Evolutionary conservation across 2,329 filamentous ascomycete genomes (phyloP).

Genomic region (Epicoccum sorghinum): DNA sequence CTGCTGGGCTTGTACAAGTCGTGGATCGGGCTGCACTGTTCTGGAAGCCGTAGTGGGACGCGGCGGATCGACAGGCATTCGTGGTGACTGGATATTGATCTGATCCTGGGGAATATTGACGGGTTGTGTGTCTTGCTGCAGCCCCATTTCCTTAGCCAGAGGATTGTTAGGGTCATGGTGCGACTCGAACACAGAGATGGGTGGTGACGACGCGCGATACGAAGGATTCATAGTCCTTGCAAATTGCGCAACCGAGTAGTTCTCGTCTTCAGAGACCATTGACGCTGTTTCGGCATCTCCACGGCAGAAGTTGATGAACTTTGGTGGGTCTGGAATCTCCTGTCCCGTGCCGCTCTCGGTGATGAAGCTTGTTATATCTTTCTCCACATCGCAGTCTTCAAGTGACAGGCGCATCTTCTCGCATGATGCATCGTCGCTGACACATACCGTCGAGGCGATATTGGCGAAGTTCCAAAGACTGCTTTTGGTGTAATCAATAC

Average conservation of each 20-base stretch:
- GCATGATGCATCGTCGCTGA: constrained; percentile 90
- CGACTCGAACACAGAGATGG: constrained; percentile 90
- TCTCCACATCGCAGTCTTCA: constrained; percentile 95
- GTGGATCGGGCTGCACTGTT: constrained; percentile 42
- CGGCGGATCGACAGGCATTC: not conserved
- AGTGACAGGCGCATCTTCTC: constrained; percentile 94
- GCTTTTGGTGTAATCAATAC: constrained; percentile 95
- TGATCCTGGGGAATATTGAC: constrained; percentile 29
- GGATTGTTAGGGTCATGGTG: constrained; percentile 85
- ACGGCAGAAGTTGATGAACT: constrained; percentile 98
- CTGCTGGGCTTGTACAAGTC: constrained; percentile 45
- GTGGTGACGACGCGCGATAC: constrained; percentile 93
- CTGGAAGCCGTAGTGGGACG: constrained; percentile 20
- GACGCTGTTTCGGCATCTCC: constrained; percentile 85
- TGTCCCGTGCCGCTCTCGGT: constrained; percentile 88
- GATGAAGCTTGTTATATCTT: constrained; percentile 90
- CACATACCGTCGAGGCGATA: constrained; percentile 94
- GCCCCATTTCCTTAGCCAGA: constrained; percentile 72
- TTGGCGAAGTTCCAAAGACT: constrained; percentile 98
- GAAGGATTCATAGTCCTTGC: constrained; percentile 93
- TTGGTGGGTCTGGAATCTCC: constrained; percentile 95
- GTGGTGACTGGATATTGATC: constrained; percentile 16
- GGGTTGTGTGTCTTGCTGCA: constrained; percentile 48
- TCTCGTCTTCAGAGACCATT: constrained; percentile 82
- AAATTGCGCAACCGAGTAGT: constrained; percentile 94